Evolutionary conservation across 768 basidiomycete genomes (phyloP).

Genomic region (Rhodotorula babjevae): DNA sequence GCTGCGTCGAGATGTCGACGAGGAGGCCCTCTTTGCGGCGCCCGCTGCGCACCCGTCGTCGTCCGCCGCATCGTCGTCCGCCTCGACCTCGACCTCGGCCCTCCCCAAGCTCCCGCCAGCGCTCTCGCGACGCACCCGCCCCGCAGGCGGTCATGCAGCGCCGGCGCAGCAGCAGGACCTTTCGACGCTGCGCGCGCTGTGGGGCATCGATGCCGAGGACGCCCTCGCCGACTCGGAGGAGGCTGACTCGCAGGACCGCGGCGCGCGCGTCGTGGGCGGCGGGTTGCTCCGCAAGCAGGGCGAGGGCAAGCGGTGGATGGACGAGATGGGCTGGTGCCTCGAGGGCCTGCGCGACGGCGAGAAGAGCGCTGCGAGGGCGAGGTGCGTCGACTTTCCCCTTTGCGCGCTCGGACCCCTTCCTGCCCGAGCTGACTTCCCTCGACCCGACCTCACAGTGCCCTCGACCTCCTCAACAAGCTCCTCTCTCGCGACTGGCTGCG

Average conservation of each 20-base stretch:
- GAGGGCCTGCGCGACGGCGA: slow-evolving; percentile 29
- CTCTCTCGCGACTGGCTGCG: slow-evolving; percentile 34
- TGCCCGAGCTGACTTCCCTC: too few species aligned
- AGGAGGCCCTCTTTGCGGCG: background rate
- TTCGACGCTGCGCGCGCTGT: slow-evolving; percentile 3
- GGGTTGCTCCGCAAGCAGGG: slow-evolving; percentile 34
- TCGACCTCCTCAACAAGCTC: slow-evolving; percentile 35
- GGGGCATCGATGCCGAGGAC: slow-evolving; percentile 35
- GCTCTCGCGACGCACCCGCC: background rate
- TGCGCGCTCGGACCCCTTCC: background rate
- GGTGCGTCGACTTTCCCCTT: slow-evolving; percentile 13
- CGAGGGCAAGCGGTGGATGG: slow-evolving; percentile 34
- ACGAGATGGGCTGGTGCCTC: slow-evolving; percentile 35
- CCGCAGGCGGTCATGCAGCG: background rate
- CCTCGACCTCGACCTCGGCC: background rate
- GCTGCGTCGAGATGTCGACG: slow-evolving; percentile 9
- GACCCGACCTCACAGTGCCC: slow-evolving; percentile 15
- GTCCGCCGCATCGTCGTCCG: background rate
- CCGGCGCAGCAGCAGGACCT: background rate
- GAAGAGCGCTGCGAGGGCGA: slow-evolving; percentile 24
- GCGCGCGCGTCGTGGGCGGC: slow-evolving; percentile 14
- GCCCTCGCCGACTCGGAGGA: slow-evolving; percentile 9
- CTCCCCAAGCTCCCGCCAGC: slow-evolving; percentile 9
- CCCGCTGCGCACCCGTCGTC: background rate
- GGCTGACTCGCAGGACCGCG: slow-evolving; percentile 9